These are phyloP conservation scores for Fagopyrum esculentum DNA, from an alignment of 148 eudicot genomes.

Conservation along the genomic window DNA sequence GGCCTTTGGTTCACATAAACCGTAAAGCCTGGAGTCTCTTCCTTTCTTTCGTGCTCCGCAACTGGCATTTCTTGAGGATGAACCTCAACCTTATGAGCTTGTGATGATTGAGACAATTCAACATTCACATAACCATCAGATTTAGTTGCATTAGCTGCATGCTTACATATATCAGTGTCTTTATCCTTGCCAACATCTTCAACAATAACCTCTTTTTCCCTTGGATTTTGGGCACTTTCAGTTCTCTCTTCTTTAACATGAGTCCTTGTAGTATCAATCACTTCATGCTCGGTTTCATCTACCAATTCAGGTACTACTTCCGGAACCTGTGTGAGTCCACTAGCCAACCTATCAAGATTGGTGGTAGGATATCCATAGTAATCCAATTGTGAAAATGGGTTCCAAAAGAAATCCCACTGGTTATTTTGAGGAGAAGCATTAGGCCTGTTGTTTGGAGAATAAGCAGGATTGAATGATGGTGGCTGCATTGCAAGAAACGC, in stretches of 20 bases:
- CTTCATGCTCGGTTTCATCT: constrained; percentile 85
- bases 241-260: constrained; percentile 22
- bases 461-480: constrained; percentile 41
- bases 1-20: constrained; percentile 87
- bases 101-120: constrained; percentile 42
- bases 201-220: constrained; percentile 47
- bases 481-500: constrained; percentile 71
- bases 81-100: constrained; percentile 47
- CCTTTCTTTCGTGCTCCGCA: constrained; percentile 44
- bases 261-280: constrained; percentile 25
- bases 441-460: constrained; percentile 46
- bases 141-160: constrained; percentile 29
- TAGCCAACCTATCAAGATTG: constrained; percentile 47
- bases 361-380: constrained; percentile 73
- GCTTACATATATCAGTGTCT: constrained; percentile 34
- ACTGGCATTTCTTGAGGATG: constrained; percentile 53
- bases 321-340: constrained; percentile 66
- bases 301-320: constrained; percentile 93
- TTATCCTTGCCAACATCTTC: constrained; percentile 68
- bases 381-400: constrained; percentile 87
- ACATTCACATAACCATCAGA: constrained; percentile 27
- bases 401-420: constrained; percentile 98
- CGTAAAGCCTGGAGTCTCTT: constrained; percentile 76
- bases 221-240: constrained; percentile 15
- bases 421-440: constrained; percentile 61